Evolutionary conservation across 257 asterid species (phyloP).

Genomic region (Mentha longifolia): DNA sequence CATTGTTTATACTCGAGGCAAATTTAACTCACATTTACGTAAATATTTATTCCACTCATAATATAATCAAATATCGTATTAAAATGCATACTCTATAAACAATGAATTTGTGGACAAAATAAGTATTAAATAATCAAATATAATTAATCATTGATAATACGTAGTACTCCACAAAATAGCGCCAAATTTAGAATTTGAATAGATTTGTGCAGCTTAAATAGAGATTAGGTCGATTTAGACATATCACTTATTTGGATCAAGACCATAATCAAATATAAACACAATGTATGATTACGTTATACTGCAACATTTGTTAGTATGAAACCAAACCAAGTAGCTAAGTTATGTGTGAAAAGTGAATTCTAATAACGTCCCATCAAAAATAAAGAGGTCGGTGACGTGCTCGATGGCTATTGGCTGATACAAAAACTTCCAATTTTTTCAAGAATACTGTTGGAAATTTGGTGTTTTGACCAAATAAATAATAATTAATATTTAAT

Average conservation of each 20-base stretch:
- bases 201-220: background rate
- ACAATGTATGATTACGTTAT: background rate
- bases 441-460: too few relatives aligned
- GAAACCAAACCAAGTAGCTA: background rate
- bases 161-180: too few relatives aligned
- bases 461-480: too few relatives aligned
- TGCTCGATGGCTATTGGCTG: conserved; percentile 5
- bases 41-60: too few relatives aligned
- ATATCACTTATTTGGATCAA: background rate
- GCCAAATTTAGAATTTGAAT: background rate
- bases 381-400: conserved; percentile 25
- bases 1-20: too few relatives aligned
- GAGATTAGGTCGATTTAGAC: background rate
- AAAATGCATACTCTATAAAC: too few relatives aligned
- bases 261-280: background rate
- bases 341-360: conserved; percentile 2
- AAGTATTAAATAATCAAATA: background rate
- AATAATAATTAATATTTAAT: too few relatives aligned
- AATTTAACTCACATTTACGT: too few relatives aligned
- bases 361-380: conserved; percentile 31
- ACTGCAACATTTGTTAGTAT: background rate
- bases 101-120: too few relatives aligned
- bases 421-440: conserved; percentile 5
- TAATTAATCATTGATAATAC: background rate
- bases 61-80: too few relatives aligned